Evolutionary conservation across 31 red algal genomes (phyloP).

Genomic region (Asparagopsis taxiformis): DNA sequence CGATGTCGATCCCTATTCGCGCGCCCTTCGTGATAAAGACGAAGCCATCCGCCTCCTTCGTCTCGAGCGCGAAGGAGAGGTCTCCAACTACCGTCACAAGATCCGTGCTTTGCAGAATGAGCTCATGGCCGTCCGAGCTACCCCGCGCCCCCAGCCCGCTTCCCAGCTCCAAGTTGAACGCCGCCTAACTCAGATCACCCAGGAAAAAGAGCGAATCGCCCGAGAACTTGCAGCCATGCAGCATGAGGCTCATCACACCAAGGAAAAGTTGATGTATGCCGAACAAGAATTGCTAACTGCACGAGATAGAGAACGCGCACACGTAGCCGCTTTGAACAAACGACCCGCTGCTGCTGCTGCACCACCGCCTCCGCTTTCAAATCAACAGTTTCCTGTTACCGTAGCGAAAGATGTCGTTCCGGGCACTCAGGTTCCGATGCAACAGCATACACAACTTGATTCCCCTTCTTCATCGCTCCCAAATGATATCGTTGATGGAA

Average conservation of each 20-base stretch:
- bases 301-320: background rate
- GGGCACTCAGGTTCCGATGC: too few species aligned
- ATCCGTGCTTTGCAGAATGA: conserved; percentile 11
- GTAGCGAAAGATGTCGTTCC: too few species aligned
- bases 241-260: background rate
- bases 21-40: background rate
- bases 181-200: too few species aligned
- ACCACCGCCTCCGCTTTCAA: too few species aligned
- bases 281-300: conserved; percentile 5
- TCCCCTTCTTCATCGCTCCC: too few species aligned
- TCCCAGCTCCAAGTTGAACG: background rate
- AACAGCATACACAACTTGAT: too few species aligned
- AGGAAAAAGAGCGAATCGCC: background rate
- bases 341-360: background rate
- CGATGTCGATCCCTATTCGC: conserved; percentile 7
- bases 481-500: too few species aligned
- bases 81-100: conserved; percentile 4
- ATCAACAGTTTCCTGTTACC: background rate
- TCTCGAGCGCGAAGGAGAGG: conserved; percentile 3
- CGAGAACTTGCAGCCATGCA: background rate
- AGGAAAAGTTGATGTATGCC: conserved; percentile 3
- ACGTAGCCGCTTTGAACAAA: background rate
- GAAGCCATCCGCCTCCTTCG: background rate
- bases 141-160: background rate
- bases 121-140: background rate